Base-by-base conservation (phyloP, 352 stramenopile genomes). In the Aphanomyces cochlioides region DNA sequence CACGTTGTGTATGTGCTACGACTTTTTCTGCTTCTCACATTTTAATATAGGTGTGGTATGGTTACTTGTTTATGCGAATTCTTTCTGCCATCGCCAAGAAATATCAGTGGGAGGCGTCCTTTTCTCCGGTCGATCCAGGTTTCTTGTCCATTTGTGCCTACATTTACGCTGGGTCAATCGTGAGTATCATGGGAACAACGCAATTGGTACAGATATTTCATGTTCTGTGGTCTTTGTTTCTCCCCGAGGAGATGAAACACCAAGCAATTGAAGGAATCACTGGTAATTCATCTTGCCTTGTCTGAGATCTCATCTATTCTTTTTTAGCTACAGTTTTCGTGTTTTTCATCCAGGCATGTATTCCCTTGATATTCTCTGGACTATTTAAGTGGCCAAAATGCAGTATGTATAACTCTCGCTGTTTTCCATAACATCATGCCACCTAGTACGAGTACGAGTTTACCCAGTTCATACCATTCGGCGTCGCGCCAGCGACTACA, bases 41-140 rank as follows among this genome's bases (percentile, higher is more conserved):
- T n/a, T n/a, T 50, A 12, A 13, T 15, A 15, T 61, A 70, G 64
- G 34, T 70, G 5, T 70, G 64, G 64, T 70, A 63, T 70, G 50
- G 47, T 3, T 70, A 70, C 48, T 47, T 50, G 17, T 21, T 41
- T 3, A 36, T 70, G 38, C 39, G 50, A 10, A n/a, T 61, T 19
- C 0, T 40, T 13, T 41, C 38, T 4, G 12, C 48, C 4, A 4
- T 36, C 5, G 13, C 61, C 15, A 64, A 70, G 19, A 17, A n/a
- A 41, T 60, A 19, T 15, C 48, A 61, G 39, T 8, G 39, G 21
- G 64, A 64, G n/a, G 40, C 59, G 21, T 15, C 19, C 7, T 70
- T 70, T 43, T 21, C 45, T 17, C 8, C 48, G 1, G 40, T 70
- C 4, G 64, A 70, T 41, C 64, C 64, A 7, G 53, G 43, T 7